Evolutionary conservation across 2,329 filamentous ascomycete species (phyloP), one percentile per base, ranked within the genome.

Genomic region (Aspergillus costaricaensis): DNA sequence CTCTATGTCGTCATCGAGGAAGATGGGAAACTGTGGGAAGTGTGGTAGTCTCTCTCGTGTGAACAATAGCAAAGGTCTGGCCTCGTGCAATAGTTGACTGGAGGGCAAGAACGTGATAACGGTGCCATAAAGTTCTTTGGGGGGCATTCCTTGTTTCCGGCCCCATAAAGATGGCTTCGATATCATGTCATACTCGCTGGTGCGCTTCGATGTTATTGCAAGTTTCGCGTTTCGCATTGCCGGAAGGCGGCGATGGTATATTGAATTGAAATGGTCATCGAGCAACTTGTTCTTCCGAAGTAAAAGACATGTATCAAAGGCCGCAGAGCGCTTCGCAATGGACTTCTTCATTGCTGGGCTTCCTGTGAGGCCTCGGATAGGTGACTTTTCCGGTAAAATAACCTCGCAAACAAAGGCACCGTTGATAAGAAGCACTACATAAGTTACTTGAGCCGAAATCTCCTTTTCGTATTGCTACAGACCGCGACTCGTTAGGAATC

Each of bases 221-320:
- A 97, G 79, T 0, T 87, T 84, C 2, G 93, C 92, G 73, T 97
- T 97, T n/a, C 91, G 85, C 90, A 96, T 94, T 0, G 80, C 83
- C 3, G 92, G 93, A 0, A 95, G 80, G 41, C 83, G 82, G 70
- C 89, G 94, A 19, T 82, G 81, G 62, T 91, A 91, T 0, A 84
- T 85, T 0, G 95, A 91, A 58, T 91, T 84, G 2, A 98, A 81
- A 71, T 92, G 80, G 0, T 87, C 83, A 70, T 97, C 86, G 5
- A 99, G 80, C 61, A 89, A 86, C 2, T 85, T 84, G 56, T 84
- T 83, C 60, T 85, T 81, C 51, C 88, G 81, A 15, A 99, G 81
- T 62, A 86, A 73, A 1, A 92, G 73, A 70, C 93, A 97, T 54
- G 90, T 86, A 69, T 92, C 86, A 72, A 94, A 98, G 0, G 95